Conservation (phyloP, 2,329 filamentous ascomycete species). For the Helotiales sp. region DNA sequence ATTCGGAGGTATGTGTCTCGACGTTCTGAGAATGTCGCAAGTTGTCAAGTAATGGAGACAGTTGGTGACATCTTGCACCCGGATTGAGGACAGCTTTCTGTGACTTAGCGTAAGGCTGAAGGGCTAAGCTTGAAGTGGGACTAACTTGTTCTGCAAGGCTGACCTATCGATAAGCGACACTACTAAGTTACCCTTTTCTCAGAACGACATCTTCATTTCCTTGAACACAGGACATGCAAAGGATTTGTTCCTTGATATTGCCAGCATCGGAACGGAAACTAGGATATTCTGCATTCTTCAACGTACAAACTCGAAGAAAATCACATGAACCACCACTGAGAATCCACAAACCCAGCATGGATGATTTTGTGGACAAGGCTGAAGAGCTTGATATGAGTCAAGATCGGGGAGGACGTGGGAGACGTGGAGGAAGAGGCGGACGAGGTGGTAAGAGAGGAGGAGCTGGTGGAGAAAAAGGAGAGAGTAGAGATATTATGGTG, state of each 20-base stretch:
- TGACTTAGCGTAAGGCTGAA: not conserved
- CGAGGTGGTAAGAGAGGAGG: constrained; percentile 22
- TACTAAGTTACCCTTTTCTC: not conserved
- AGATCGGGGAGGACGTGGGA: not conserved
- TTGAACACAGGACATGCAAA: not conserved
- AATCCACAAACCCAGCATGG: not conserved
- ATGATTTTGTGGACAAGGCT: constrained; percentile 15
- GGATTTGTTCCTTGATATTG: not conserved
- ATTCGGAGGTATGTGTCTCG: not conserved
- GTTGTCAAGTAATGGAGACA: not conserved
- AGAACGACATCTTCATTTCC: not conserved
- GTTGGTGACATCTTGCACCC: not conserved
- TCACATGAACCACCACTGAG: not conserved
- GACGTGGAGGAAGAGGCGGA: constrained; percentile 25
- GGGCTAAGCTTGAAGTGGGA: not conserved
- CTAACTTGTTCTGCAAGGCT: not conserved
- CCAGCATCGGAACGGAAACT: not conserved
- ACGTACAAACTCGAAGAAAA: not conserved
- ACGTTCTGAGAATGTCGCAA: not conserved
- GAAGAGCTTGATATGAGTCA: constrained; percentile 15
- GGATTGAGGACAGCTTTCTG: constrained; percentile 11
- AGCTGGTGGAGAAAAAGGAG: constrained; percentile 29
- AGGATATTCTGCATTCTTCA: not conserved
- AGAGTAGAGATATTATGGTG: constrained; percentile 38
- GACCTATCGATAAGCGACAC: not conserved